Base-by-base conservation (phyloP, 2,329 filamentous ascomycete species). In the Aspergillus neotritici region DNA sequence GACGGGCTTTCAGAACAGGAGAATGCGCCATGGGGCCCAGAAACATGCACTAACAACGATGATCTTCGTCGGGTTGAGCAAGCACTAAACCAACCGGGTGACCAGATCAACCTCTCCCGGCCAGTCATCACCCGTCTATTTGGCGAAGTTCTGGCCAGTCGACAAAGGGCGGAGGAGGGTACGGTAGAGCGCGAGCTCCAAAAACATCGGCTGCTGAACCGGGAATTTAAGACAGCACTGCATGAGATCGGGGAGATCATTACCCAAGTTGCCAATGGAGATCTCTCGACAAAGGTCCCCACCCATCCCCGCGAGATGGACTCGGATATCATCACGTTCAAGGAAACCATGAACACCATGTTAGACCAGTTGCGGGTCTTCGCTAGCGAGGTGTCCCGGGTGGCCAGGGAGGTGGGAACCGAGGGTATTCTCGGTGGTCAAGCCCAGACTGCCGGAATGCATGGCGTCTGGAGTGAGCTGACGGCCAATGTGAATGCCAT, bases 311-410 rank as follows among this genome's bases (percentile, higher is more conserved):
- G 94, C 53, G 91, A 97, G 72, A 93, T 96, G 84, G 91, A 97
- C 75, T 89, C 90, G 21, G 91, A 97, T 75, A 97, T 97, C 61
- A 91, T 89, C 21, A 90, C 88, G 7, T 97, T 97, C 75, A 97
- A 97, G 72, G 84, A 88, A 59, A 96, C 91, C 49, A 97, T 97
- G 72, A 97, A 97, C 66, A 94, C 87, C 54, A 97, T 97, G 91
- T 94, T 97, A 81, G 91, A 97, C 63, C 91, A 96, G 68, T 77
- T 97, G 47, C 90, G 96, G 64, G 87, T 94, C 47, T 97, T 97
- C 67, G 91, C 90, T 52, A 94, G 87, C 67, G 90, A 97, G 71
- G 91, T 97, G 60, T 96, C 91, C 29, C 85, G 88, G 55, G 83
- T 97, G 55, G 91, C 91, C 41, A 86, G 88, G 65, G 91, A 97